Conservation (phyloP, 2,329 filamentous ascomycete genomes). For the Verticillium klebahnii region DNA sequence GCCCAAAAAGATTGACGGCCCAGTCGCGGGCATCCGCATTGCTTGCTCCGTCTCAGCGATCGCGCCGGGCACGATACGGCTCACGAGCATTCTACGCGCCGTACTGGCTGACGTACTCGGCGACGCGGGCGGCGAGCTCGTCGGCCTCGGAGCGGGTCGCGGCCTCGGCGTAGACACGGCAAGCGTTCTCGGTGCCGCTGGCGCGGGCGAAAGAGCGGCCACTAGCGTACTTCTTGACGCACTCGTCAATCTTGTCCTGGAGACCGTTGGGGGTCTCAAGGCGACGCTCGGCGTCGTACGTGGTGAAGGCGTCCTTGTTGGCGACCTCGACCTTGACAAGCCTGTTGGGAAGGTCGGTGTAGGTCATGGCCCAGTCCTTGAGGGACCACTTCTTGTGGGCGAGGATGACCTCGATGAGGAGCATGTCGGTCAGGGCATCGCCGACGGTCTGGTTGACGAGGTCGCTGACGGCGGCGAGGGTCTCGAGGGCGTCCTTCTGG, state of each 20-base stretch:
- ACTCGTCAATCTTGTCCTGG: conserved; percentile 80
- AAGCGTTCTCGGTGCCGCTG: conserved; percentile 92
- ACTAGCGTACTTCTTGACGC: conserved; percentile 86
- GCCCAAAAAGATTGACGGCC: background rate
- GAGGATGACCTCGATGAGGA: conserved; percentile 92
- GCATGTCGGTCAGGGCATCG: conserved; percentile 91
- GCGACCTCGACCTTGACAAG: conserved; percentile 89
- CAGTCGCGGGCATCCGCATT: background rate
- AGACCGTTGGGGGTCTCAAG: conserved; percentile 74
- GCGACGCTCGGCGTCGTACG: conserved; percentile 86
- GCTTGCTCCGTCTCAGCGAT: background rate
- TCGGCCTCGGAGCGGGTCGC: conserved; percentile 85
- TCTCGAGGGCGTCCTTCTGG: conserved; percentile 84
- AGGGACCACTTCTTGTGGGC: conserved; percentile 91
- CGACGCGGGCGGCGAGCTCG: conserved; percentile 81
- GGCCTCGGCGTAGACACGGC: conserved; percentile 93
- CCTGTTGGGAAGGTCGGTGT: conserved; percentile 89
- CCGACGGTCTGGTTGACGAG: conserved; percentile 98
- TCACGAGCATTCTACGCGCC: conserved; percentile 17
- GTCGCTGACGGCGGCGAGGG: conserved; percentile 75
- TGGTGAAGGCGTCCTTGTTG: conserved; percentile 84
- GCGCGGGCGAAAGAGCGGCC: conserved; percentile 88
- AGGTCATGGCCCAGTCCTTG: conserved; percentile 88
- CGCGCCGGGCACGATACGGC: background rate
- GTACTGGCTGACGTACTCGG: conserved; percentile 65